Evolutionary conservation across 2,329 filamentous ascomycete genomes (phyloP), one percentile per base, ranked within the genome.

Genomic region (Fusarium beomiforme): DNA sequence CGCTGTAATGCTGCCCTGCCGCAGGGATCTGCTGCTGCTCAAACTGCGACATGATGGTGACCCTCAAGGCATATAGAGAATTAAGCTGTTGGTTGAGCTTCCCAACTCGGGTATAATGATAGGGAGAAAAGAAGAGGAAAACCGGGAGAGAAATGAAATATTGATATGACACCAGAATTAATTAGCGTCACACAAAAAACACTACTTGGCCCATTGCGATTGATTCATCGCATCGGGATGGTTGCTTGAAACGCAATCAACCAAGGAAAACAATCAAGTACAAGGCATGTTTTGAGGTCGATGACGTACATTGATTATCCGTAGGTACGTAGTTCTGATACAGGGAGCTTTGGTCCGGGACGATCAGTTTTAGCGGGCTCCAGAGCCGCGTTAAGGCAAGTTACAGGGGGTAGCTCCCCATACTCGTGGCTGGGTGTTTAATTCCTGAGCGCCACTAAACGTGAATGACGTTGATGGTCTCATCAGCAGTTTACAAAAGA

Each of bases 1-100:
- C 94, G 33, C 93, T 95, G 85, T 97, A 98, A 79, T 94, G 92
- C 76, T 92, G 90, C 16, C 81, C 81, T 23, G 83, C 85, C 69
- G 82, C 77, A 36, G 86, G 85, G 71, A 81, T 78, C 5, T 80
- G 75, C 50, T 82, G 80, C 37, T 85, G 80, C 31, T 85, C 67
- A 47, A 77, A 62, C 63, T 83, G 78, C 82, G 85, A 85, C 57
- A 49, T 71, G 59, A 61, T 37, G 56, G 50, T 59, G 34, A 64
- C 34, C 26, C 23, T 26, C 44, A 46, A 59, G 56, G 44, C 50
- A 60, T 46, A 53, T 8, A 59, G 42, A 58, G 54, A 44, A 51
- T 51, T 50, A 43, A 21, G 31, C 29, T 58, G 36, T 21, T 62
- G 44, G 29, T 51, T 67, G 51, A 71, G 55, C 41, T 69, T 57